Evolutionary conservation across 768 basidiomycete genomes (phyloP).

Genomic region (Cyclocybe cylindracea): DNA sequence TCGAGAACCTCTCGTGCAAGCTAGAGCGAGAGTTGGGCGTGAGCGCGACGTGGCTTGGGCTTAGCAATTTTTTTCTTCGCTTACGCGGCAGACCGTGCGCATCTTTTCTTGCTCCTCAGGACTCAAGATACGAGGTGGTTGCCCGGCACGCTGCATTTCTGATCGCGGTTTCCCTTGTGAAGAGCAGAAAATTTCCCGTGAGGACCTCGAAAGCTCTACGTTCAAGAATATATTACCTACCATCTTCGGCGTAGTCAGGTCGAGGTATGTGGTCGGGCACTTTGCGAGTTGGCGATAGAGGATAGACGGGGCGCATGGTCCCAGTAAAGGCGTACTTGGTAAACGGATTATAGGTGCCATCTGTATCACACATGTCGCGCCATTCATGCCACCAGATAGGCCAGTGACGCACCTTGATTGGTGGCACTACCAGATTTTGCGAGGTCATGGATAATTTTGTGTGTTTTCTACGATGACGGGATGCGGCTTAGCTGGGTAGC

Average conservation of each 20-base stretch:
- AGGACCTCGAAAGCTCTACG: conserved; percentile 16
- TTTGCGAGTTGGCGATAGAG: conserved; percentile 73
- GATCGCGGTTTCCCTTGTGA: conserved; percentile 55
- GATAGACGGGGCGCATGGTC: conserved; percentile 78
- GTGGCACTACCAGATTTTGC: conserved; percentile 35
- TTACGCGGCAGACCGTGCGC: conserved; percentile 81
- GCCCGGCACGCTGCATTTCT: conserved; percentile 60
- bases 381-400: conserved; percentile 8
- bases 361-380: conserved; percentile 32
- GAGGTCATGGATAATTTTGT: conserved; percentile 76
- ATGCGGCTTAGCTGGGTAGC: conserved; percentile 1
- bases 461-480: conserved; percentile 63
- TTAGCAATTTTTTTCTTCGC: conserved; percentile 19
- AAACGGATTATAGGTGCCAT: conserved; percentile 81
- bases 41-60: not conserved
- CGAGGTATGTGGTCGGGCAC: conserved; percentile 83
- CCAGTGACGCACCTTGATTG: not conserved
- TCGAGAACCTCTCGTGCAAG: conserved; percentile 92
- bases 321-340: conserved; percentile 80
- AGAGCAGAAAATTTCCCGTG: conserved; percentile 8
- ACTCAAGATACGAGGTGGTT: conserved; percentile 65
- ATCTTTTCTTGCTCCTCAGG: conserved; percentile 86
- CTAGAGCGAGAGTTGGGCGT: conserved; percentile 39
- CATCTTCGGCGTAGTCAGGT: conserved; percentile 83
- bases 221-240: conserved; percentile 25